Conservation (phyloP, 2,329 filamentous ascomycete species). For the Sclerotinia nivalis region DNA sequence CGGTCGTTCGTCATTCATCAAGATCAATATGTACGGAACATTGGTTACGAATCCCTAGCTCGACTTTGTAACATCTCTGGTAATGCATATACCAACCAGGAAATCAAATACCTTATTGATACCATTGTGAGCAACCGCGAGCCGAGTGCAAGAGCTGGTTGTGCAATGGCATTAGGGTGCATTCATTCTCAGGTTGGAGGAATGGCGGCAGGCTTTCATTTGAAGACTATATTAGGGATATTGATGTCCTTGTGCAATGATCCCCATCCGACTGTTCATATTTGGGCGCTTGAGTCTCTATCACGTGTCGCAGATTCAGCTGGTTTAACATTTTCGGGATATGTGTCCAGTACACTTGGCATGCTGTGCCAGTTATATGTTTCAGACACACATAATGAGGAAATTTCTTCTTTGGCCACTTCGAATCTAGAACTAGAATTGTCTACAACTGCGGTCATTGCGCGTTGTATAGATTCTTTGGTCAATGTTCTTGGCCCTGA, state of each 20-base stretch:
- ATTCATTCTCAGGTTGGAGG: constrained; percentile 96
- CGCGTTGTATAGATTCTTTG: constrained; percentile 87
- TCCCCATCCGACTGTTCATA: constrained; percentile 91
- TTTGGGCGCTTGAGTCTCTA: constrained; percentile 90
- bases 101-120: constrained; percentile 90
- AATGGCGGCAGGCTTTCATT: constrained; percentile 93
- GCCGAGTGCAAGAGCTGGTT: constrained; percentile 88
- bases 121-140: constrained; percentile 93
- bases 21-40: constrained; percentile 81
- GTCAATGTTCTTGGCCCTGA: constrained; percentile 97
- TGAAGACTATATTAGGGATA: constrained; percentile 96
- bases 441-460: constrained; percentile 78
- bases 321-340: constrained; percentile 86
- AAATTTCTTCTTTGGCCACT: constrained; percentile 74
- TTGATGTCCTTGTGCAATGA: constrained; percentile 98
- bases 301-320: constrained; percentile 87
- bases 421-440: constrained; percentile 90
- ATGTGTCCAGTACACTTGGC: constrained; percentile 85
- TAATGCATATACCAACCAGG: constrained; percentile 82
- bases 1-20: constrained; percentile 74
- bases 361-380: constrained; percentile 94
- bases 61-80: constrained; percentile 76
- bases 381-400: constrained; percentile 85
- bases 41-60: constrained; percentile 83
- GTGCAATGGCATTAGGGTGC: constrained; percentile 86